Evolutionary conservation across 169 alveolate genomes (phyloP).

Genomic region (Cystoisospora suis): DNA sequence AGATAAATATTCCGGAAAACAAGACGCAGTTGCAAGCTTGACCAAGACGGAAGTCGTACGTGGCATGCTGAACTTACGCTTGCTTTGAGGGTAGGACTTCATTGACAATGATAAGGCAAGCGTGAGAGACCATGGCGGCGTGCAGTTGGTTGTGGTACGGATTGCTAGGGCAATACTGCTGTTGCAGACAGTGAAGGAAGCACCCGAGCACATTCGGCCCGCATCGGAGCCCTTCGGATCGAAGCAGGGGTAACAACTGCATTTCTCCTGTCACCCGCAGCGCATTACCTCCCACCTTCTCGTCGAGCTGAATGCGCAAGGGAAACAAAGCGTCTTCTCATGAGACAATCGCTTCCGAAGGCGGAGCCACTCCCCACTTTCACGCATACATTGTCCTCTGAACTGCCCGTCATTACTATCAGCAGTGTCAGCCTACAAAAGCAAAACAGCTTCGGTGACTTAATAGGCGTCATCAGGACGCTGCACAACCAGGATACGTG

Average conservation of each 20-base stretch:
- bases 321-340: too few relatives aligned
- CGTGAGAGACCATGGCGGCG: constrained; percentile 73
- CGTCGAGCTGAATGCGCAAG: constrained; percentile 27
- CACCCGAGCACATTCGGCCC: background rate
- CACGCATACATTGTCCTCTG: too few relatives aligned
- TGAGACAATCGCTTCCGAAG: too few relatives aligned
- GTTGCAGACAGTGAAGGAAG: constrained; percentile 18
- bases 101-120: constrained; percentile 11
- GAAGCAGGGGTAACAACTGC: constrained; percentile 28
- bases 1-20: too few relatives aligned
- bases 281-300: constrained; percentile 10
- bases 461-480: too few relatives aligned
- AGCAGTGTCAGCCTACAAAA: too few relatives aligned
- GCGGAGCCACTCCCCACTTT: too few relatives aligned
- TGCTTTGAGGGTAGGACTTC: constrained; percentile 20
- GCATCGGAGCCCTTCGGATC: constrained; percentile 33
- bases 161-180: constrained; percentile 59
- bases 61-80: constrained; percentile 4
- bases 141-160: constrained; percentile 72
- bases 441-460: too few relatives aligned
- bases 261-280: constrained; percentile 13
- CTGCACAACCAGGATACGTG: too few relatives aligned
- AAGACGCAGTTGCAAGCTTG: too few relatives aligned
- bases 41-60: too few relatives aligned
- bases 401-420: too few relatives aligned